These are phyloP conservation scores for Ceratocystis cacaofunesta DNA, from an alignment of 2,329 filamentous ascomycete genomes.

Conservation along the genomic window DNA sequence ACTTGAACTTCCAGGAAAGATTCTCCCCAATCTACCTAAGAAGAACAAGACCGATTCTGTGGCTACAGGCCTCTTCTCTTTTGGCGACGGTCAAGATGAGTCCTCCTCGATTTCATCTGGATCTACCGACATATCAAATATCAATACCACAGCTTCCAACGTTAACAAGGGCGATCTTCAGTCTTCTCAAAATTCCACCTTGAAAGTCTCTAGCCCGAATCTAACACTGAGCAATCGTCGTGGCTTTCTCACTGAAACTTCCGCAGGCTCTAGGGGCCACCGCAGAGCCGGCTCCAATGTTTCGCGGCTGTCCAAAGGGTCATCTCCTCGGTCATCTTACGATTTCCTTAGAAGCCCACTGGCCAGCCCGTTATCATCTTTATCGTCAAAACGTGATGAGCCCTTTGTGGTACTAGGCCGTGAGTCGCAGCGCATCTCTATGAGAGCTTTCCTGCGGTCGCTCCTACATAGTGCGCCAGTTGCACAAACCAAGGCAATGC, in stretches of 20 bases:
- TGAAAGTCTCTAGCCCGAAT: constrained; percentile 1
- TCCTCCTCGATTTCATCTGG: constrained; percentile 65
- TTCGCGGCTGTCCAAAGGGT: constrained; percentile 10
- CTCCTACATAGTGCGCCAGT: constrained; percentile 73
- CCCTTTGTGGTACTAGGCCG: constrained; percentile 43
- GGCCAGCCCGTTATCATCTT: constrained; percentile 10
- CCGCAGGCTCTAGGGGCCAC: constrained; percentile 18
- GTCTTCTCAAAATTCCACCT: neutral
- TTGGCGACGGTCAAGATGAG: constrained; percentile 54
- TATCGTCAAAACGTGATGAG: constrained; percentile 14
- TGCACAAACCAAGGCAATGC: constrained; percentile 66
- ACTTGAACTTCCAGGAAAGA: constrained; percentile 76
- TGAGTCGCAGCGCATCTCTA: constrained; percentile 79
- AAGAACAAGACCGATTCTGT: constrained; percentile 79
- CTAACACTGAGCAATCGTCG: constrained; percentile 2
- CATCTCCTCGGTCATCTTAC: constrained; percentile 18
- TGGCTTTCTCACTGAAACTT: constrained; percentile 1
- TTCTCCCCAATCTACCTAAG: constrained; percentile 70
- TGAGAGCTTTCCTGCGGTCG: constrained; percentile 79
- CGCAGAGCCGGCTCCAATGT: constrained; percentile 20
- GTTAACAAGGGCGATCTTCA: constrained; percentile 2
- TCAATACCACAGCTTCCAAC: neutral
- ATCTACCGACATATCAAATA: constrained; percentile 46
- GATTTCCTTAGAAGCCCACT: constrained; percentile 15
- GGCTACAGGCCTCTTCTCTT: constrained; percentile 39